Percentiles rank a stretch among this genome's conserved stretches.
Conservation (phyloP, 805 yeast species). For the Lipomyces yamanashiensis region DNA sequence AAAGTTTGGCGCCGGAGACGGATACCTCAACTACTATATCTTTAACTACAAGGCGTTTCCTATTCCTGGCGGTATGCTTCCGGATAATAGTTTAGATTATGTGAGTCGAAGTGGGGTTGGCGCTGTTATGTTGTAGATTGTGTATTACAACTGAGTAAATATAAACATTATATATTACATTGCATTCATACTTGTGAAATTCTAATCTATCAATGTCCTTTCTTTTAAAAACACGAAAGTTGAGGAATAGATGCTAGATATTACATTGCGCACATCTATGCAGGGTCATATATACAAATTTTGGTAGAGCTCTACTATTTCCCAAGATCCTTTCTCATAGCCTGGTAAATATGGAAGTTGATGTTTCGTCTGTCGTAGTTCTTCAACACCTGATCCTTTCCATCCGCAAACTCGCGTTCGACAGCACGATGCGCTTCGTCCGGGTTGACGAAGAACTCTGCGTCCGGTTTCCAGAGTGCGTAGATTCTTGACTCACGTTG, state of each 20-base stretch:
- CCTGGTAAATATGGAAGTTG: background rate
- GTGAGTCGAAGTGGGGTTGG: conserved; percentile 81
- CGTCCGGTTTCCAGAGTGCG: conserved; percentile 6
- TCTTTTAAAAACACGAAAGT: background rate
- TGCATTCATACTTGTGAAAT: too few species aligned
- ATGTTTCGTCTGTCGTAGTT: conserved; percentile 13
- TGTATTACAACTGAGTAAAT: background rate
- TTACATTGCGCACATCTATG: too few species aligned
- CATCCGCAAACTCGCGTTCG: conserved; percentile 18
- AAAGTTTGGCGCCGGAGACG: conserved; percentile 94
- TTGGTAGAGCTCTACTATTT: background rate
- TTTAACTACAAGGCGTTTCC: conserved; percentile 88
- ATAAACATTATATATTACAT: too few species aligned
- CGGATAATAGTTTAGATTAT: conserved; percentile 56
- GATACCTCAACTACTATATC: conserved; percentile 83
- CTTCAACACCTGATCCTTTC: background rate
- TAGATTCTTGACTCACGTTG: background rate
- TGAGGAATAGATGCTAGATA: background rate
- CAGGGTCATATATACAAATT: background rate
- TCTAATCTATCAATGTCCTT: background rate
- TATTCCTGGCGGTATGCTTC: conserved; percentile 77
- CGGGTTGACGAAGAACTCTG: background rate
- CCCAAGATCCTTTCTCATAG: conserved; percentile 1
- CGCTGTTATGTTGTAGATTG: conserved; percentile 67
- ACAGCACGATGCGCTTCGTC: background rate